Evolutionary conservation across 2,329 filamentous ascomycete genomes (phyloP).

Genomic region (Lecanosticta acicola): DNA sequence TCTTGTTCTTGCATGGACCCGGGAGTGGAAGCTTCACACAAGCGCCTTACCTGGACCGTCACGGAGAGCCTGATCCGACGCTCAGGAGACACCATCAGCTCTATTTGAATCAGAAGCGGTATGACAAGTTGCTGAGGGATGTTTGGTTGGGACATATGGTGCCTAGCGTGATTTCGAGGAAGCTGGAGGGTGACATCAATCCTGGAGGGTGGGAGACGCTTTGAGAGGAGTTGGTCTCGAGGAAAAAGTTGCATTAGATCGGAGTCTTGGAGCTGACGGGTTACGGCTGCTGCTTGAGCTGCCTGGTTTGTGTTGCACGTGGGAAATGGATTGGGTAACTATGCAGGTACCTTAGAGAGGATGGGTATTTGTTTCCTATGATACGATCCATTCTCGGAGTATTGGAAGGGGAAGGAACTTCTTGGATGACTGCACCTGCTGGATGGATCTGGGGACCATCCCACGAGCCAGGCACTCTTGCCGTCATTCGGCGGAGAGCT

Average conservation of each 20-base stretch:
- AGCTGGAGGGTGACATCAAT: constrained; percentile 91
- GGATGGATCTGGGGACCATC: too few species aligned
- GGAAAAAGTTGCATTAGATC: neutral
- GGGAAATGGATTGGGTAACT: too few species aligned
- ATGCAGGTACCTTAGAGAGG: too few species aligned
- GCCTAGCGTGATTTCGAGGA: constrained; percentile 81
- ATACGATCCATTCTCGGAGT: too few species aligned
- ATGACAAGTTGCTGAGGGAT: constrained; percentile 79
- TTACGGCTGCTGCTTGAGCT: neutral
- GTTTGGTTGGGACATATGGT: constrained; percentile 84
- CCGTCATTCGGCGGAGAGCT: too few species aligned
- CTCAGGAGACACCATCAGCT: constrained; percentile 79
- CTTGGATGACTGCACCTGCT: too few species aligned
- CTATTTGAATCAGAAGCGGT: constrained; percentile 87
- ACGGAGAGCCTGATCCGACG: constrained; percentile 92
- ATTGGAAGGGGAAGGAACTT: too few species aligned
- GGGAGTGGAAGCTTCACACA: constrained; percentile 74
- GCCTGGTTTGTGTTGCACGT: too few species aligned
- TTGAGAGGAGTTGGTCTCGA: constrained; percentile 29
- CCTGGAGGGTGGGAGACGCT: constrained; percentile 91
- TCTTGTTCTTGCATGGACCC: constrained; percentile 75
- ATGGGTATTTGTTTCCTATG: too few species aligned
- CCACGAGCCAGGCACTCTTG: too few species aligned
- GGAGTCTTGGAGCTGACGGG: neutral
- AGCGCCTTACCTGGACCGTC: constrained; percentile 91